Percentiles rank a stretch among this genome's conserved stretches.
These are phyloP conservation scores for Penicillium cinerascens DNA, from an alignment of 495 filamentous ascomycete genomes.

Conservation along the genomic window DNA sequence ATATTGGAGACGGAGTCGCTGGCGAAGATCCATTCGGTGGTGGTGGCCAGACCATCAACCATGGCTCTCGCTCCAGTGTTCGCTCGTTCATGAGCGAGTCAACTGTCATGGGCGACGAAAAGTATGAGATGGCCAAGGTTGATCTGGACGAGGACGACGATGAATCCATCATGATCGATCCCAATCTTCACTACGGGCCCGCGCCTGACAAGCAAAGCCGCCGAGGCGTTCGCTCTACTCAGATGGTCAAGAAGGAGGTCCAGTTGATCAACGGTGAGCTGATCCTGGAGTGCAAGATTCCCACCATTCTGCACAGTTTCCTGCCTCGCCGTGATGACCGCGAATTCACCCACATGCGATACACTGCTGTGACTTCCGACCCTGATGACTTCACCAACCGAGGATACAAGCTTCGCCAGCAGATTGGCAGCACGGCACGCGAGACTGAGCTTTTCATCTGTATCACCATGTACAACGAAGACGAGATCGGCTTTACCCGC, in stretches of 20 bases:
- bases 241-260: constrained; percentile 92
- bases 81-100: constrained; percentile 65
- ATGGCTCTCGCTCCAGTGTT: constrained; percentile 43
- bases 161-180: constrained; percentile 33
- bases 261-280: constrained; percentile 95
- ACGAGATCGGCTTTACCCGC: constrained; percentile 91
- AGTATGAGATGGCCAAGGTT: constrained; percentile 40
- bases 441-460: constrained; percentile 99
- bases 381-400: constrained; percentile 86
- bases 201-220: constrained; percentile 84
- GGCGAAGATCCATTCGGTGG: constrained; percentile 77
- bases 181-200: constrained; percentile 71
- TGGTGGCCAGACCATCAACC: constrained; percentile 47
- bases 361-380: constrained; percentile 98
- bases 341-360: constrained; percentile 99
- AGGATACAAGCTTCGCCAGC: constrained; percentile 95
- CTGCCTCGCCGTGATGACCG: constrained; percentile 85
- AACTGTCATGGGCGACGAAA: constrained; percentile 57
- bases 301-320: constrained; percentile 94
- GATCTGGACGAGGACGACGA: constrained; percentile 46
- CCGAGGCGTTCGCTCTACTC: constrained; percentile 75
- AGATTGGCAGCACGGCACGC: constrained; percentile 76
- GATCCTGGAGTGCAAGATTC: constrained; percentile 97
- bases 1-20: constrained; percentile 56
- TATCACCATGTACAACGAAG: constrained; percentile 98